Evolutionary conservation across 345 rosid genomes (phyloP).

Genomic region (Moricandia arvensis): DNA sequence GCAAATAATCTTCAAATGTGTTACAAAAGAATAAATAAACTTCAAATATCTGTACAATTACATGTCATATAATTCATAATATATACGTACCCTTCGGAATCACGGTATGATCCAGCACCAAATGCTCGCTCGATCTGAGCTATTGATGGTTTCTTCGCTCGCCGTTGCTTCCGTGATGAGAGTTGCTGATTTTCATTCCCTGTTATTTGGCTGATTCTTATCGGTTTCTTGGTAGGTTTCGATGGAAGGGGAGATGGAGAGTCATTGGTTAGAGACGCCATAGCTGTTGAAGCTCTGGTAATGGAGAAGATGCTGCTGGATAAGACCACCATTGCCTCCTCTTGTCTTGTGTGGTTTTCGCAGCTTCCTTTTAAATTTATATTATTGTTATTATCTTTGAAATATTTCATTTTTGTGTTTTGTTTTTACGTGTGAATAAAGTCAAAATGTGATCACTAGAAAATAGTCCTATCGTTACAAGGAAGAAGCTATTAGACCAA

Average conservation of each 20-base stretch:
- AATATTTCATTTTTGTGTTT: not conserved
- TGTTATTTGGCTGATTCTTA: not conserved
- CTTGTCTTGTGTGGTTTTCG: conserved; percentile 22
- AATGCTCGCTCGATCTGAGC: conserved; percentile 71
- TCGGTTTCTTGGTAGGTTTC: not conserved
- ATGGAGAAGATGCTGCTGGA: conserved; percentile 30
- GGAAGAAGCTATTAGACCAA: too few relatives aligned
- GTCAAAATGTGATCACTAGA: conserved; percentile 12
- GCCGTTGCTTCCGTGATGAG: too few relatives aligned
- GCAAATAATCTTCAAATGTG: too few relatives aligned
- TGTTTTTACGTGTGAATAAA: conserved; percentile 6
- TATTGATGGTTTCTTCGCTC: conserved; percentile 45
- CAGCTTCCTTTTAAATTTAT: not conserved
- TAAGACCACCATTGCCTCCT: conserved; percentile 38
- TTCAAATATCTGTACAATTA: not conserved
- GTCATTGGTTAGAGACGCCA: conserved; percentile 27
- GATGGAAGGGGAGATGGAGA: conserved; percentile 22
- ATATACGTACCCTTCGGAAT: conserved; percentile 56
- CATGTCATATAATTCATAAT: not conserved
- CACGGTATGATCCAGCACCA: conserved; percentile 79
- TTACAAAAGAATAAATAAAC: too few relatives aligned
- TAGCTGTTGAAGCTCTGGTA: conserved; percentile 21
- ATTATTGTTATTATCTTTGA: not conserved
- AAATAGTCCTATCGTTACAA: not conserved
- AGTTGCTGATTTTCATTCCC: conserved; percentile 23